Conservation (phyloP, 176 grass and related monocot species). For the Metroxylon sagu region DNA sequence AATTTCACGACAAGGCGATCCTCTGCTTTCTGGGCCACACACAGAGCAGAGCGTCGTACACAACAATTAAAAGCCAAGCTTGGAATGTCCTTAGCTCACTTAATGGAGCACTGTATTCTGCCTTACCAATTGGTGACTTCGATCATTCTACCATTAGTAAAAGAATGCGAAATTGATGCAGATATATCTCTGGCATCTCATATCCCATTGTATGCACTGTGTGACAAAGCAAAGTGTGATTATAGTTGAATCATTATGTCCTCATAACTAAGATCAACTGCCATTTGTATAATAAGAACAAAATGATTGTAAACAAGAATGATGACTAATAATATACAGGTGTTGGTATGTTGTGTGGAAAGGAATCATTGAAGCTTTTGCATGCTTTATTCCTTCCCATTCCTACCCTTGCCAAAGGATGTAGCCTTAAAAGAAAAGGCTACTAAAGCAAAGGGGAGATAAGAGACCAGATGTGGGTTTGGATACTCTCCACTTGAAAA, state of each 20-base stretch:
- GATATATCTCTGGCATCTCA: too few relatives aligned
- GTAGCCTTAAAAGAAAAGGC: background rate
- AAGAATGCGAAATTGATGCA: too few relatives aligned
- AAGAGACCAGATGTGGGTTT: background rate
- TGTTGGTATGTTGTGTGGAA: constrained; percentile 4
- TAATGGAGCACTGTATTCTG: too few relatives aligned
- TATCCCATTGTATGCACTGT: too few relatives aligned
- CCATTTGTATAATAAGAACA: background rate
- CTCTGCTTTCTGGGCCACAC: too few relatives aligned
- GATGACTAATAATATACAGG: constrained; percentile 9
- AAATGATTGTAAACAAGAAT: constrained; percentile 10
- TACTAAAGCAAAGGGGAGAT: background rate
- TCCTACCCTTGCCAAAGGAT: background rate
- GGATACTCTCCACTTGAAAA: constrained; percentile 9
- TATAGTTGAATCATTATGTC: constrained; percentile 44
- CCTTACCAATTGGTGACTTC: too few relatives aligned
- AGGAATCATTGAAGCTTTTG: constrained; percentile 28
- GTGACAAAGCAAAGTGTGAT: constrained; percentile 12
- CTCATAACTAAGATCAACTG: constrained; percentile 5
- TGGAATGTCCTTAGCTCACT: too few relatives aligned
- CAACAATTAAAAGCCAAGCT: too few relatives aligned
- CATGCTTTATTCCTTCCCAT: constrained; percentile 21
- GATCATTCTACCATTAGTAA: too few relatives aligned
- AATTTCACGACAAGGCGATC: too few relatives aligned
- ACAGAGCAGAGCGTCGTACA: too few relatives aligned